Evolutionary conservation across 352 stramenopile species (phyloP), one percentile per base, ranked within the genome.

Genomic region (Saprolegnia parasitica): DNA sequence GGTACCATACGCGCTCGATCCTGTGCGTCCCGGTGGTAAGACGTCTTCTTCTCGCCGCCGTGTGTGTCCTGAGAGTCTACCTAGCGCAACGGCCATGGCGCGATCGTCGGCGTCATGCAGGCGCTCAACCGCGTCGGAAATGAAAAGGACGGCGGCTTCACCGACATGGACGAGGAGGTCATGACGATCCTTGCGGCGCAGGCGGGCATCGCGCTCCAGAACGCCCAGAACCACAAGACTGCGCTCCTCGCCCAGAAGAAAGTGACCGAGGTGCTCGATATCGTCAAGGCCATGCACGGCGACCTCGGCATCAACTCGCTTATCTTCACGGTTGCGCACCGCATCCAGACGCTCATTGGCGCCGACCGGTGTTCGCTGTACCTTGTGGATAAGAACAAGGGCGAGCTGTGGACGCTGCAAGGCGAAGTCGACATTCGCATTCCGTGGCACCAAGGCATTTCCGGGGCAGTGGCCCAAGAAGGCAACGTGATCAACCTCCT

Each of bases 311-410:
- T 96, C 71, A 96, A 88, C 73, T 90, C 86, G 24, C 72, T 97
- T 20, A 95, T 96, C 80, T 96, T 96, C 65, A 95, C 89, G 6
- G 94, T 98, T 65, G 97, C 91, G 23, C 88, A 84, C 18, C 85
- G 93, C 29, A 87, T 96, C 16, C 87, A 92, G 56, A 77, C 74
- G 39, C 81, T 97, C 54, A 81, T 98, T 11, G 84, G 95, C 64
- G 94, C 90, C 45, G 93, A 98, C 71, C 86, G 92, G 5, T 96
- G 90, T 60, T 96, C 90, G 24, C 77, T 98, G 5, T 98, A 96
- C 75, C 93, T 98, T 54, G 76, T 97, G 20, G 90, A 98, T 71
- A 81, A 90, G 24, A 76, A 80, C 58, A 94, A 90, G 60, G 90
- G 87, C 60, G 89, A 98, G 71, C 80, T 98, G 8, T 95, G 90